Evolutionary conservation across 1,139 yeast species (phyloP).

Genomic region (Debaryomyces robertsiae): DNA sequence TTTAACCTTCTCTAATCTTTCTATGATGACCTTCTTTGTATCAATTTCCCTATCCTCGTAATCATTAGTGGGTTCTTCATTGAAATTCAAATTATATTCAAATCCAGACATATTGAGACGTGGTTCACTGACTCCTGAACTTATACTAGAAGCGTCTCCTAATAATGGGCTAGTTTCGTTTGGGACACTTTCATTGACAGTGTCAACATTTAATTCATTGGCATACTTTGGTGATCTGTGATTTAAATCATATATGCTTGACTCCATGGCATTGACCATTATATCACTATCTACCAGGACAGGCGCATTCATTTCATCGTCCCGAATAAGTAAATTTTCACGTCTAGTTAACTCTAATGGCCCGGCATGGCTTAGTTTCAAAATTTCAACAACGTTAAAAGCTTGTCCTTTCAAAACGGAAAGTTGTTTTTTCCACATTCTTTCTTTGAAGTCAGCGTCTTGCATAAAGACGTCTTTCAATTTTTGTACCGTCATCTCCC

Average conservation of each 20-base stretch:
- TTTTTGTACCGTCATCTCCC: conserved; percentile 60
- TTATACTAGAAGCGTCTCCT: conserved; percentile 6
- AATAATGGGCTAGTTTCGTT: conserved; percentile 15
- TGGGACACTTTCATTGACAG: conserved; percentile 5
- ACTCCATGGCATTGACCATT: conserved; percentile 22
- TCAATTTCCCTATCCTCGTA: conserved; percentile 22
- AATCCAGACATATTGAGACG: conserved; percentile 23
- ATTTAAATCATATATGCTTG: conserved; percentile 23
- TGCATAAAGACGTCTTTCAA: conserved; percentile 52
- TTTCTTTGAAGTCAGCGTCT: conserved; percentile 63
- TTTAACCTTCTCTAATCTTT: conserved; percentile 58
- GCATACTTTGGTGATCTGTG: not conserved
- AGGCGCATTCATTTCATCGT: conserved; percentile 65
- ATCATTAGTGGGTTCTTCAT: conserved; percentile 11
- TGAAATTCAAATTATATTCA: conserved; percentile 21
- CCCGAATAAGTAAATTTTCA: conserved; percentile 59
- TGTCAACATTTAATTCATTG: not conserved
- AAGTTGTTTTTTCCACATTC: conserved; percentile 71
- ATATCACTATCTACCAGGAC: conserved; percentile 17
- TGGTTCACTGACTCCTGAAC: conserved; percentile 7
- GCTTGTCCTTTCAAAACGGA: conserved; percentile 80
- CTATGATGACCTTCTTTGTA: conserved; percentile 56
- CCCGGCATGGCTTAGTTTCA: conserved; percentile 60
- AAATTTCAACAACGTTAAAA: conserved; percentile 69
- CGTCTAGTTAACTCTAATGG: conserved; percentile 68